Evolutionary conservation across 768 basidiomycete species (phyloP).

Genomic region (Amanita rimosa): DNA sequence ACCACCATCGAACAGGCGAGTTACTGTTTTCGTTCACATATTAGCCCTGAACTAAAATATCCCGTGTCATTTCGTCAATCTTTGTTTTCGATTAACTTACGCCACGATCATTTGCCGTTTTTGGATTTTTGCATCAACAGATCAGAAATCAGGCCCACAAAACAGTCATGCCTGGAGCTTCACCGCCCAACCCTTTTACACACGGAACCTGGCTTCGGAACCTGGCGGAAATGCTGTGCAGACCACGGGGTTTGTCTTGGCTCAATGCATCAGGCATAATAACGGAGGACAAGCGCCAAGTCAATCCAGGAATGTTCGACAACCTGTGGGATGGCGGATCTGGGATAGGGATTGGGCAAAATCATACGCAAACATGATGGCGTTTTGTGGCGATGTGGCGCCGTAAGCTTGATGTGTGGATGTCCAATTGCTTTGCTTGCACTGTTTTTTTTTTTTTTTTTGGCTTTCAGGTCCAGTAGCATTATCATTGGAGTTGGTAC

Average conservation of each 20-base stretch:
- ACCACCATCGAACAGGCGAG: constrained; percentile 95
- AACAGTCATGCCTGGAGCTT: constrained; percentile 45
- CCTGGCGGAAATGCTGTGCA: constrained; percentile 63
- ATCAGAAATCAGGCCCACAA: constrained; percentile 83
- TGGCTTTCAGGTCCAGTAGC: background rate
- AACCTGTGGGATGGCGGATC: constrained; percentile 8
- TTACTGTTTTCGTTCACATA: constrained; percentile 5
- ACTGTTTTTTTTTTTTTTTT: constrained; percentile 1
- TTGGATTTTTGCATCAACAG: constrained; percentile 21
- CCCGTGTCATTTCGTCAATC: background rate
- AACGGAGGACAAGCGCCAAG: constrained; percentile 60
- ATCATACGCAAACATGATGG: constrained; percentile 1
- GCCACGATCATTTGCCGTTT: background rate
- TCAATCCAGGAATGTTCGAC: constrained; percentile 52
- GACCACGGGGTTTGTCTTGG: constrained; percentile 78
- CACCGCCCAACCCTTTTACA: constrained; percentile 81
- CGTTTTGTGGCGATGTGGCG: background rate
- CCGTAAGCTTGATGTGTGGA: background rate
- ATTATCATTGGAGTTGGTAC: background rate
- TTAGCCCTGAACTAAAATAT: background rate
- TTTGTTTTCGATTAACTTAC: background rate
- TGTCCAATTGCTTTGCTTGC: constrained; percentile 1
- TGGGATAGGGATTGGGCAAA: constrained; percentile 3
- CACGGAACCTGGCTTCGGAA: constrained; percentile 71
- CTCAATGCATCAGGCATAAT: constrained; percentile 47